phyloP scores from a whole-genome alignment of 208 protist species.

The Leishmania guyanensis region DNA sequence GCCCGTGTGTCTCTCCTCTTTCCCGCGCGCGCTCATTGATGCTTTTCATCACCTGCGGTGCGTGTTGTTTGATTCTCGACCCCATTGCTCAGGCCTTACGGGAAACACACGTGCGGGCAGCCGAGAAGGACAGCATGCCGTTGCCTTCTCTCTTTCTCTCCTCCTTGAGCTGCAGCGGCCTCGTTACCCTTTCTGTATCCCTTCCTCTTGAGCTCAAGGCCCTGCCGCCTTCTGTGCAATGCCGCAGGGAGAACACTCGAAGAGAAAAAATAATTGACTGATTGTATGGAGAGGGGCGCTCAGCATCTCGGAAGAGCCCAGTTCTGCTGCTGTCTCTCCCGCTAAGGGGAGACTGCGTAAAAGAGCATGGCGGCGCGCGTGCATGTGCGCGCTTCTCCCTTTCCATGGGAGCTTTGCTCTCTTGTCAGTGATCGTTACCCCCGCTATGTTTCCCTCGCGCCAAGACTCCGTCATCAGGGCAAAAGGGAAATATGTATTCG shows the following conservation, averaged over 20 bases:
- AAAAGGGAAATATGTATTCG: neutral
- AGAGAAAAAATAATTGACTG: neutral
- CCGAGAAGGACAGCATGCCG: neutral
- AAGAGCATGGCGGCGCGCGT: neutral
- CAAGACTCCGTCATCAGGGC: neutral
- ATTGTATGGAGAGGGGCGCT: neutral
- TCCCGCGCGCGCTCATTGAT: neutral
- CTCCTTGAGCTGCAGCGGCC: neutral
- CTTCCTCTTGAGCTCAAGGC: neutral
- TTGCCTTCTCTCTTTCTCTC: conserved; percentile 17
- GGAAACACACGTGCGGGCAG: neutral
- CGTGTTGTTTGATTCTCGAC: neutral
- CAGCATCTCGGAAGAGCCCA: neutral
- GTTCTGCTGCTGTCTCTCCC: neutral
- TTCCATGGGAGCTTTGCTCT: neutral
- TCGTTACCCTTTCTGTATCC: neutral
- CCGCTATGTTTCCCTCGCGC: neutral
- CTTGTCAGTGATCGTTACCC: neutral
- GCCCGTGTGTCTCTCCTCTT: neutral
- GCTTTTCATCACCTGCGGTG: neutral
- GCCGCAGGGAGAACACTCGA: neutral
- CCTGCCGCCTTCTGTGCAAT: neutral
- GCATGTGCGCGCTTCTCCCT: neutral
- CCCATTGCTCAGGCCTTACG: neutral
- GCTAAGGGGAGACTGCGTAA: neutral